A percentile compares a stretch with the other conserved stretches of the same genome.
Evolutionary conservation across 2,329 filamentous ascomycete species (phyloP).

Genomic region (Ophiostoma ulmi): DNA sequence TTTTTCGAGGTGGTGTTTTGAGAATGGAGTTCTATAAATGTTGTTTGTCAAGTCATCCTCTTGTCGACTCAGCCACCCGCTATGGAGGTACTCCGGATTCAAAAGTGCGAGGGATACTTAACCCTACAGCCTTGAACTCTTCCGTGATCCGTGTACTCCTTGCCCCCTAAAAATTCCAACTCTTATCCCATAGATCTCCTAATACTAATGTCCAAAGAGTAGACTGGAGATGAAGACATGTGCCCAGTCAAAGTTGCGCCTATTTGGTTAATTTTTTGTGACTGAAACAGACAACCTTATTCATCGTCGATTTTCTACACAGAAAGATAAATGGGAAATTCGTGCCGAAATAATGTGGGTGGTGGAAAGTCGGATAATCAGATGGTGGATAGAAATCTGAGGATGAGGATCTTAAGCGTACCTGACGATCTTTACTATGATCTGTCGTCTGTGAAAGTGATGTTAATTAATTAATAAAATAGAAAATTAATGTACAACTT

Average conservation of each 20-base stretch:
- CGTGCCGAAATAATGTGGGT: neutral
- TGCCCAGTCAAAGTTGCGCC: neutral
- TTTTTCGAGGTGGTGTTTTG: neutral
- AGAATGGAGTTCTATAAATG: neutral
- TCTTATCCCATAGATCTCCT: neutral
- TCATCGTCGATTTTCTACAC: neutral
- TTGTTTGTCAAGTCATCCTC: neutral
- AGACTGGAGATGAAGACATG: neutral
- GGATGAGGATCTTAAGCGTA: neutral
- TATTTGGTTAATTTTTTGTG: neutral
- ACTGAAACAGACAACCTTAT: neutral
- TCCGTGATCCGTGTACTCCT: constrained; percentile 9
- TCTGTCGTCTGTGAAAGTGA: neutral
- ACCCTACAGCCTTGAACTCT: neutral
- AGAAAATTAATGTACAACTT: neutral
- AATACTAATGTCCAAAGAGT: neutral
- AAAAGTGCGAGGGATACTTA: neutral
- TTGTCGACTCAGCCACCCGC: constrained; percentile 9
- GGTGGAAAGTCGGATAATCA: neutral
- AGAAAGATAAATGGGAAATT: neutral
- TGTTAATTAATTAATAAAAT: neutral
- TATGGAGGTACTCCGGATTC: neutral
- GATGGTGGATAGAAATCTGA: neutral
- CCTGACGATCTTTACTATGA: neutral
- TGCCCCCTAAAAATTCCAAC: neutral